phyloP scores from a whole-genome alignment of 495 filamentous ascomycete species.

The Durotheca rogersii region DNA sequence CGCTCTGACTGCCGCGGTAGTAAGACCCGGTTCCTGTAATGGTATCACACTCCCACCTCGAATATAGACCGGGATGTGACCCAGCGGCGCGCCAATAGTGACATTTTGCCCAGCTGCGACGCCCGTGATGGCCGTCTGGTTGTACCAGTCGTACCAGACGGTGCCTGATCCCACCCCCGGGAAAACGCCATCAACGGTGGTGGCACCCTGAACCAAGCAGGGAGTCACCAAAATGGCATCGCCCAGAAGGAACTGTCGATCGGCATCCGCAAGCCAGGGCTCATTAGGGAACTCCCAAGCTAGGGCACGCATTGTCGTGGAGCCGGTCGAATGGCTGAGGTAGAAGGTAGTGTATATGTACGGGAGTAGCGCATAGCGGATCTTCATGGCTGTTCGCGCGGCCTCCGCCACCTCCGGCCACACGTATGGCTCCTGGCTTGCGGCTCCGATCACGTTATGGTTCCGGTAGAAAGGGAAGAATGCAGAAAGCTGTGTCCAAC shows the following conservation, averaged over 20 bases:
- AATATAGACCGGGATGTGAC: constrained; percentile 76
- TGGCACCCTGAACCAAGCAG: constrained; percentile 65
- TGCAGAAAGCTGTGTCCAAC: constrained; percentile 84
- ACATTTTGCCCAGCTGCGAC: constrained; percentile 61
- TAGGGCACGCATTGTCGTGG: constrained; percentile 78
- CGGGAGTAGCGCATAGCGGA: constrained; percentile 72
- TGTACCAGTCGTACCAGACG: constrained; percentile 87
- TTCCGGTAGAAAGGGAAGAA: constrained; percentile 92
- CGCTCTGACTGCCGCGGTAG: constrained; percentile 61
- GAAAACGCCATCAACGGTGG: constrained; percentile 72
- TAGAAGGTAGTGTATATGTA: constrained; percentile 84
- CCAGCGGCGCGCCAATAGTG: constrained; percentile 72
- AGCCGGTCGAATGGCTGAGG: constrained; percentile 64
- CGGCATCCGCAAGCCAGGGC: constrained; percentile 63
- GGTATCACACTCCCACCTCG: constrained; percentile 71
- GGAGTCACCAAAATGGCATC: constrained; percentile 69
- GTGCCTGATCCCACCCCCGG: constrained; percentile 63
- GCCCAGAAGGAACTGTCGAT: constrained; percentile 79
- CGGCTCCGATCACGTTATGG: constrained; percentile 67
- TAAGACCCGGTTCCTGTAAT: constrained; percentile 69
- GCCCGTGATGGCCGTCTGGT: constrained; percentile 51
- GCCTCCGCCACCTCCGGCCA: constrained; percentile 72
- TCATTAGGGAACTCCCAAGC: constrained; percentile 84
- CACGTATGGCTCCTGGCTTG: constrained; percentile 71
- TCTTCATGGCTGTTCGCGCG: constrained; percentile 65